Percentiles rank a stretch among this genome's conserved stretches.
Evolutionary conservation across 2,329 filamentous ascomycete genomes (phyloP).

Genomic region (Sporothrix brunneoviolacea): DNA sequence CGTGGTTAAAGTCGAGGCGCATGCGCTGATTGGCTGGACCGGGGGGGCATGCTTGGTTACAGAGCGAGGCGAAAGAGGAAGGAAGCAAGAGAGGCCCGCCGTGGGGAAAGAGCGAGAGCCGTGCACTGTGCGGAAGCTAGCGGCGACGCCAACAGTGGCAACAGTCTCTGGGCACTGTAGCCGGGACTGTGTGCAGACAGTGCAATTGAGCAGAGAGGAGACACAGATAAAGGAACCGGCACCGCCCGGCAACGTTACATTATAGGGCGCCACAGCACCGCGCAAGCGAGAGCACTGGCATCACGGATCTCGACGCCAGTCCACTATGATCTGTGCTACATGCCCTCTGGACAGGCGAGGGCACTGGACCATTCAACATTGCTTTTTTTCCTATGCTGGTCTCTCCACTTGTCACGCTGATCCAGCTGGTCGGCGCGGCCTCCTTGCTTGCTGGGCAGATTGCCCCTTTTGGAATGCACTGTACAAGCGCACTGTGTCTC

Average conservation of each 20-base stretch:
- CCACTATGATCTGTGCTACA: not conserved
- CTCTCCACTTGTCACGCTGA: too few relatives aligned
- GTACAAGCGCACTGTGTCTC: constrained; percentile 4
- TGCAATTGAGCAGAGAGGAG: not conserved
- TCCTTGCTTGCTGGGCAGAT: too few relatives aligned
- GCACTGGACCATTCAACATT: constrained; percentile 3
- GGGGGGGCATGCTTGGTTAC: not conserved
- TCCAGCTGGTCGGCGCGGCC: too few relatives aligned
- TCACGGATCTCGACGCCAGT: not conserved
- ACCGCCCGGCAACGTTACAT: constrained; percentile 12
- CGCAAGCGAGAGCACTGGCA: not conserved
- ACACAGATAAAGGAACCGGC: constrained; percentile 1
- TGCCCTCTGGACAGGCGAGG: not conserved
- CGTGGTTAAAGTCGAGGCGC: constrained; percentile 6
- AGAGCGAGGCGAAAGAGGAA: not conserved
- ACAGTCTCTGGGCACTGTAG: not conserved
- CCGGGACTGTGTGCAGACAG: not conserved
- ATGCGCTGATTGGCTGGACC: constrained; percentile 4
- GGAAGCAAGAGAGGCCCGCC: not conserved
- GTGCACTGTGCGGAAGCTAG: not conserved
- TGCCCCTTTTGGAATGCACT: too few relatives aligned
- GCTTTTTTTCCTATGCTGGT: not conserved
- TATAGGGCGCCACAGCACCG: not conserved
- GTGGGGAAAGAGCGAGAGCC: not conserved
- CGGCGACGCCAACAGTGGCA: not conserved